These are phyloP conservation scores for Naumovozyma baii DNA, from an alignment of 805 yeast genomes.

Conservation along the genomic window DNA sequence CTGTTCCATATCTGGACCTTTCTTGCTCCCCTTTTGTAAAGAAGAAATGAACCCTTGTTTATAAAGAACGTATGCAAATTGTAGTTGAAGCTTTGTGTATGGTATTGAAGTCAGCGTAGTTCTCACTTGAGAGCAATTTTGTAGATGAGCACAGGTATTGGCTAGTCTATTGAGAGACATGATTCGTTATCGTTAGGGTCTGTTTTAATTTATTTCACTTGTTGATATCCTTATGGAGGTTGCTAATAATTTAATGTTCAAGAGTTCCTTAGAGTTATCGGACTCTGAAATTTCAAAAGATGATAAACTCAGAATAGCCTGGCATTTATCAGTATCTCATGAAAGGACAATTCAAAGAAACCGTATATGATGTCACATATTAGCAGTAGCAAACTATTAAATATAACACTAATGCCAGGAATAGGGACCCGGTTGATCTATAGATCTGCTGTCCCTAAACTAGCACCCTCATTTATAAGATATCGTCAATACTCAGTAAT, in stretches of 20 bases:
- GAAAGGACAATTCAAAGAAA: too few relatives aligned
- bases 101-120: slow-evolving; percentile 72
- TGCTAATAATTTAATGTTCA: too few relatives aligned
- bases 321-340: too few relatives aligned
- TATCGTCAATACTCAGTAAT: too few relatives aligned
- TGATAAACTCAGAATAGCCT: too few relatives aligned
- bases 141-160: slow-evolving; percentile 77
- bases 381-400: too few relatives aligned
- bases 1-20: slow-evolving; percentile 74
- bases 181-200: not conserved
- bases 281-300: not conserved
- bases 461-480: too few relatives aligned
- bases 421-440: too few relatives aligned
- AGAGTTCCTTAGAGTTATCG: too few relatives aligned
- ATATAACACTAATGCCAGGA: too few relatives aligned
- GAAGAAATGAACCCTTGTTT: slow-evolving; percentile 83
- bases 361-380: too few relatives aligned
- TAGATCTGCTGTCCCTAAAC: too few relatives aligned
- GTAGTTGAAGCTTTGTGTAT: slow-evolving; percentile 71
- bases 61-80: slow-evolving; percentile 74
- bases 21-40: slow-evolving; percentile 71
- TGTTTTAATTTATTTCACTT: not conserved
- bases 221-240: not conserved
- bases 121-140: slow-evolving; percentile 73
- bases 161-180: slow-evolving; percentile 87